These are phyloP conservation scores for Barbarea vulgaris DNA, from an alignment of 345 rosid species.

Conservation along the genomic window DNA sequence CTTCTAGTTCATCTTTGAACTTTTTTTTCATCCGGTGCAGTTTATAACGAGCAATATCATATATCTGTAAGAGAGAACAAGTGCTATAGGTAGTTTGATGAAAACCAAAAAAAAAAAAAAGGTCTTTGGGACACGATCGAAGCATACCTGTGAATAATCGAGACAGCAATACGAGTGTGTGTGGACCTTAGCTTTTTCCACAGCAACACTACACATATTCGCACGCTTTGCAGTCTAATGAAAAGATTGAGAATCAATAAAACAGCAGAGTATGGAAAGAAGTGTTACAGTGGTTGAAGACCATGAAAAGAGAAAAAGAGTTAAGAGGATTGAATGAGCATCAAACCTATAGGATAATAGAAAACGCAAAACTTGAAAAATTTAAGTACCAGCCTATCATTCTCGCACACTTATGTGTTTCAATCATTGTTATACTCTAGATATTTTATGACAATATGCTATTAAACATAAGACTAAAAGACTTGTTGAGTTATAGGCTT, in stretches of 20 bases:
- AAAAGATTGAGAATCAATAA: slow-evolving; percentile 25
- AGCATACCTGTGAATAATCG: slow-evolving; percentile 75
- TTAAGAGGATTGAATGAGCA: not conserved
- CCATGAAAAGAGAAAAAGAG: not conserved
- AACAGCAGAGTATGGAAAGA: not conserved
- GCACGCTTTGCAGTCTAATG: slow-evolving; percentile 79
- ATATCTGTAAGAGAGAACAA: slow-evolving; percentile 56
- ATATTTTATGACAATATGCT: not conserved
- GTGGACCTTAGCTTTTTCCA: slow-evolving; percentile 75
- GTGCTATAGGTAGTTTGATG: not conserved
- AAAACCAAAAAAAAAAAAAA: not conserved
- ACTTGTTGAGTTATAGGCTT: not conserved
- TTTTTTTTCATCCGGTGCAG: slow-evolving; percentile 72
- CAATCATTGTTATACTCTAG: not conserved
- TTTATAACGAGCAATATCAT: slow-evolving; percentile 77
- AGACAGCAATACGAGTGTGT: slow-evolving; percentile 86
- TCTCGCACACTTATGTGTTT: not conserved
- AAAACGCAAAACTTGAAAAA: not conserved
- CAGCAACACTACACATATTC: slow-evolving; percentile 62
- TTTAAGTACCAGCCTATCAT: slow-evolving; percentile 1
- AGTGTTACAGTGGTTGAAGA: not conserved
- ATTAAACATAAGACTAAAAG: slow-evolving; percentile 2
- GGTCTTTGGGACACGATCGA: slow-evolving; percentile 10
- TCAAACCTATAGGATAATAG: not conserved
- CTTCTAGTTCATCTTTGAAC: slow-evolving; percentile 78